Percentiles rank a stretch among this genome's conserved stretches.
These are phyloP conservation scores for Lactarius trivialis DNA, from an alignment of 768 basidiomycete genomes.

Conservation along the genomic window DNA sequence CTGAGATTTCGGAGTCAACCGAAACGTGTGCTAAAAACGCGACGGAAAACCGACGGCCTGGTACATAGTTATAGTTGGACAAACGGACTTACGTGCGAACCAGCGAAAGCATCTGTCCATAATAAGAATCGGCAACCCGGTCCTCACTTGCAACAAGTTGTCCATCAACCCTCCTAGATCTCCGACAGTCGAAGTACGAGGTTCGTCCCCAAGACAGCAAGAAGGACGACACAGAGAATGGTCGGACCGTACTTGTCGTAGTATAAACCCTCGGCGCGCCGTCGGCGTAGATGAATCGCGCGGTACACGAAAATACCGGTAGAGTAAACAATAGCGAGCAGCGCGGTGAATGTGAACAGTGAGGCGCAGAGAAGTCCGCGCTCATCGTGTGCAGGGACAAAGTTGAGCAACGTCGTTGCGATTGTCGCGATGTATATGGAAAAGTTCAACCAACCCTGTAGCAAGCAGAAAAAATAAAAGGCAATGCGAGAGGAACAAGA, in stretches of 20 bases:
- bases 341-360: constrained; percentile 84
- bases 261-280: constrained; percentile 74
- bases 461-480: background rate
- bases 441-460: constrained; percentile 86
- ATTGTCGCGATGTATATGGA: constrained; percentile 84
- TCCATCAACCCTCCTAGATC: constrained; percentile 28
- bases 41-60: background rate
- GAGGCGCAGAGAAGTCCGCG: constrained; percentile 80
- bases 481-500: background rate
- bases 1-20: background rate
- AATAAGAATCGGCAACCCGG: background rate
- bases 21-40: background rate
- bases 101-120: background rate
- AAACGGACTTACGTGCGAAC: background rate
- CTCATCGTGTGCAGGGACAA: constrained; percentile 63
- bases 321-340: constrained; percentile 83
- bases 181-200: constrained; percentile 61
- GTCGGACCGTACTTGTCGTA: constrained; percentile 89
- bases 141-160: background rate
- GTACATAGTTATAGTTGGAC: background rate
- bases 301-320: constrained; percentile 77
- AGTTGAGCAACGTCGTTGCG: constrained; percentile 86
- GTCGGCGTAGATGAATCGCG: constrained; percentile 57
- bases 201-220: constrained; percentile 67
- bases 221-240: constrained; percentile 59